Evolutionary conservation across 805 yeast species (phyloP).

Genomic region (Saturnispora serradocipensis): DNA sequence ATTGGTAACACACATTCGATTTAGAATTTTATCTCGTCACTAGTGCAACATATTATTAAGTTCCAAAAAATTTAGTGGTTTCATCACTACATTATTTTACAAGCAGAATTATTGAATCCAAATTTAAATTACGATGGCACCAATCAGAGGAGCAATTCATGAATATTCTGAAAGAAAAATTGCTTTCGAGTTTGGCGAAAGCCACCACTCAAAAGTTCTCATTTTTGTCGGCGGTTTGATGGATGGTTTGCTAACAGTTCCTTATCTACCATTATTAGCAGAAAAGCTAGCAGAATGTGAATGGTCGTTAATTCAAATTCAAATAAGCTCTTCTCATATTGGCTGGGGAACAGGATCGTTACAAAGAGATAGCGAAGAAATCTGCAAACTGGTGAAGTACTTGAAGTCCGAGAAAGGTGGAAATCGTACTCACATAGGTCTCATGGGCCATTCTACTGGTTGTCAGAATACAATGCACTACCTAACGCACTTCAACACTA

Average conservation of each 20-base stretch:
- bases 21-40: too few species aligned
- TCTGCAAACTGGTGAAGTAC: slow-evolving; percentile 45
- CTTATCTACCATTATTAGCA: slow-evolving; percentile 46
- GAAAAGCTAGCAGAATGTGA: slow-evolving; percentile 30
- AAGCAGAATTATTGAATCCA: too few species aligned
- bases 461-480: slow-evolving; percentile 69
- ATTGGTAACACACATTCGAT: too few species aligned
- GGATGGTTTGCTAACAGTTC: slow-evolving; percentile 66
- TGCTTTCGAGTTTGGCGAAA: slow-evolving; percentile 45
- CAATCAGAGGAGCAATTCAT: slow-evolving; percentile 35
- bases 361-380: slow-evolving; percentile 48
- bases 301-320: slow-evolving; percentile 55
- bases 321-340: slow-evolving; percentile 45
- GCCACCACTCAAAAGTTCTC: slow-evolving; percentile 38
- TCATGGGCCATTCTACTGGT: slow-evolving; percentile 84
- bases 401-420: slow-evolving; percentile 41
- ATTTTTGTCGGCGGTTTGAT: slow-evolving; percentile 66
- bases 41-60: too few species aligned
- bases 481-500: slow-evolving; percentile 30
- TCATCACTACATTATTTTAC: neutral
- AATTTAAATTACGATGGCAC: neutral
- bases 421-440: slow-evolving; percentile 38
- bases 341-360: slow-evolving; percentile 74
- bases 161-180: slow-evolving; percentile 35
- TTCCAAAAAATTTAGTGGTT: neutral